Conservation (phyloP, 2,329 filamentous ascomycete genomes). For the Pseudogymnoascus sp. region DNA sequence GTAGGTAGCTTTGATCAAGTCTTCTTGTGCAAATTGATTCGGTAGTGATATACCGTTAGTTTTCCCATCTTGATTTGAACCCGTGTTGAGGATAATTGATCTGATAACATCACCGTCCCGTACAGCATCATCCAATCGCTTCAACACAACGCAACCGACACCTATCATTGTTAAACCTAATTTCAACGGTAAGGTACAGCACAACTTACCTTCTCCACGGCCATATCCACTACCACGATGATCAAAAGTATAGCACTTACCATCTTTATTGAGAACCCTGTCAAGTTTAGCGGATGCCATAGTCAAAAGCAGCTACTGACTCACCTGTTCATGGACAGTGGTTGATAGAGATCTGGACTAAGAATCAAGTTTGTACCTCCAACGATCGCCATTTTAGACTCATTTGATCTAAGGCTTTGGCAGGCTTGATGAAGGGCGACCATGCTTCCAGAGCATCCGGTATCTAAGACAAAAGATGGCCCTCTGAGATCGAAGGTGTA, state of each 20-base stretch:
- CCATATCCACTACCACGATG: slow-evolving; percentile 36
- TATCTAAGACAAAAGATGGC: slow-evolving; percentile 15
- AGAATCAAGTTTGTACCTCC: slow-evolving; percentile 15
- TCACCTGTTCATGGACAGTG: slow-evolving; percentile 23
- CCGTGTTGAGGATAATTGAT: slow-evolving; percentile 34
- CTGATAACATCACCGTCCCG: slow-evolving; percentile 34
- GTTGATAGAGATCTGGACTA: slow-evolving; percentile 19
- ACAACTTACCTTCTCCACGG: slow-evolving; percentile 33
- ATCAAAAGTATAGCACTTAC: slow-evolving; percentile 30
- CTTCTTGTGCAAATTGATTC: slow-evolving; percentile 28
- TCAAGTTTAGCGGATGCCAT: neutral
- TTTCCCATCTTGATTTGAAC: slow-evolving; percentile 36
- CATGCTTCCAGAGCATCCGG: slow-evolving; percentile 32
- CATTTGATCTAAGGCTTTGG: slow-evolving; percentile 25
- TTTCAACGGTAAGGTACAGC: neutral
- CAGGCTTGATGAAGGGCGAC: slow-evolving; percentile 45
- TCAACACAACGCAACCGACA: slow-evolving; percentile 33
- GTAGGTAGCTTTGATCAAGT: slow-evolving; percentile 28
- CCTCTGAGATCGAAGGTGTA: slow-evolving; percentile 19
- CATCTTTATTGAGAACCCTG: slow-evolving; percentile 24
- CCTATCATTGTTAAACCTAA: slow-evolving; percentile 12
- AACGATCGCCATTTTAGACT: slow-evolving; percentile 20
- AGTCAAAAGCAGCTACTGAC: neutral
- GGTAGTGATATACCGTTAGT: slow-evolving; percentile 37
- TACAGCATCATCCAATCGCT: slow-evolving; percentile 34